A percentile compares a stretch with the other conserved stretches of the same genome.
Evolutionary conservation across 305 asterid genomes (phyloP).

Genomic region (Fraxinus latifolia): DNA sequence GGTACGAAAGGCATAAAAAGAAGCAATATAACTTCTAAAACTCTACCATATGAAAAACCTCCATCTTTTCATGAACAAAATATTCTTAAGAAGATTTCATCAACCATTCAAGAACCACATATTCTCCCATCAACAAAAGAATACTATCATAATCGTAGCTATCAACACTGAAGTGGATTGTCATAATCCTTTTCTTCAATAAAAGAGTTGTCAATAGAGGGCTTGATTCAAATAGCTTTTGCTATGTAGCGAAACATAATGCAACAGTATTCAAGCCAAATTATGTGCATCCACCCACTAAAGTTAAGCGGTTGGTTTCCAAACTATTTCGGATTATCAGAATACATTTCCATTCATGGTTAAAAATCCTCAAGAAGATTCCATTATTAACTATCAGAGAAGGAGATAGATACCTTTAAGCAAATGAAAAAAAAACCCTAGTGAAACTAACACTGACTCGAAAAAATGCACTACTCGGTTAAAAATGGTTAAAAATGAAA

Average conservation of each 20-base stretch:
- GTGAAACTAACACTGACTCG: neutral
- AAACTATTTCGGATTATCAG: neutral
- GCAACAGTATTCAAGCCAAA: neutral
- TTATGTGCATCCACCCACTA: neutral
- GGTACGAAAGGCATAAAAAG: neutral
- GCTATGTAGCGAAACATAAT: neutral
- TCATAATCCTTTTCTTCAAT: neutral
- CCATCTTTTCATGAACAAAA: neutral
- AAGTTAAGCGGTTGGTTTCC: neutral
- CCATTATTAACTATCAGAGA: neutral
- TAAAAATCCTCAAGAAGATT: neutral
- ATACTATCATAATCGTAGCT: neutral
- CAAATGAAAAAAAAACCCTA: neutral
- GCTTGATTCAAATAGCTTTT: neutral
- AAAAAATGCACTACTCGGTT: neutral
- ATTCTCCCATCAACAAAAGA: neutral
- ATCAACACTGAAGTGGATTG: neutral
- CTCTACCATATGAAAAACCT: neutral
- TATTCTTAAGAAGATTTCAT: neutral
- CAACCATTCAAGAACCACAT: neutral
- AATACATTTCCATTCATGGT: neutral
- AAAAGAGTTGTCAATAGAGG: neutral
- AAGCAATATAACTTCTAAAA: neutral
- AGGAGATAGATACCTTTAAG: neutral
- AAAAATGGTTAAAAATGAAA: neutral